Evolutionary conservation across 2,329 filamentous ascomycete genomes (phyloP).

Genomic region (Paecilomyces niveus): DNA sequence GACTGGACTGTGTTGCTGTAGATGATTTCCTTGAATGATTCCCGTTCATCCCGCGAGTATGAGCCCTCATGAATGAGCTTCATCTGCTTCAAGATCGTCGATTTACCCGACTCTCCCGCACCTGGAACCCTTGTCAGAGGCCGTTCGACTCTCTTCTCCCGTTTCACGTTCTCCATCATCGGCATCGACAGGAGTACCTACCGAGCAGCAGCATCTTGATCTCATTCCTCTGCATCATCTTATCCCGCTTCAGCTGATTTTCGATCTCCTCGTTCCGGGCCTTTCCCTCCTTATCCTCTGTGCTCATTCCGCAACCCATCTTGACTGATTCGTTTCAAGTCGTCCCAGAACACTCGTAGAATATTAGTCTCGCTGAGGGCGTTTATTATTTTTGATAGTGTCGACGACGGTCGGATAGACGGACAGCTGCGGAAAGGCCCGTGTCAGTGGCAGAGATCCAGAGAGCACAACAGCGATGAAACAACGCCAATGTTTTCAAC

Average conservation of each 20-base stretch:
- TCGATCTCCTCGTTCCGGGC: constrained; percentile 97
- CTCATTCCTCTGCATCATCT: constrained; percentile 97
- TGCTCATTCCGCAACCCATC: constrained; percentile 99
- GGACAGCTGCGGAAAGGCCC: neutral
- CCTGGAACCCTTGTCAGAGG: constrained; percentile 43
- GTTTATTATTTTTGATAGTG: neutral
- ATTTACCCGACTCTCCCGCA: constrained; percentile 97
- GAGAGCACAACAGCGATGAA: neutral
- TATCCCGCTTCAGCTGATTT: constrained; percentile 91
- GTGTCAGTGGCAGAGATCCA: neutral
- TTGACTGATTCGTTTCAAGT: constrained; percentile 44
- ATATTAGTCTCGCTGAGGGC: neutral
- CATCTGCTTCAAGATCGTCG: constrained; percentile 93
- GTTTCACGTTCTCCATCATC: neutral
- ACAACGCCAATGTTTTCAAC: neutral
- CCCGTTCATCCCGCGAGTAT: constrained; percentile 82
- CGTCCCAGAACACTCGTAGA: neutral
- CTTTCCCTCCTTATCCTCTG: constrained; percentile 99
- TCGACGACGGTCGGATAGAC: neutral
- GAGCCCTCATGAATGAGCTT: constrained; percentile 99
- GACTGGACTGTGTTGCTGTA: constrained; percentile 65
- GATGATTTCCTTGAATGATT: constrained; percentile 66
- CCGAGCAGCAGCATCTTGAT: constrained; percentile 99
- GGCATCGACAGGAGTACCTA: constrained; percentile 43
- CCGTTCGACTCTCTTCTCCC: neutral